Evolutionary conservation across 2,329 filamentous ascomycete genomes (phyloP).

Genomic region (Botrytis squamosa): DNA sequence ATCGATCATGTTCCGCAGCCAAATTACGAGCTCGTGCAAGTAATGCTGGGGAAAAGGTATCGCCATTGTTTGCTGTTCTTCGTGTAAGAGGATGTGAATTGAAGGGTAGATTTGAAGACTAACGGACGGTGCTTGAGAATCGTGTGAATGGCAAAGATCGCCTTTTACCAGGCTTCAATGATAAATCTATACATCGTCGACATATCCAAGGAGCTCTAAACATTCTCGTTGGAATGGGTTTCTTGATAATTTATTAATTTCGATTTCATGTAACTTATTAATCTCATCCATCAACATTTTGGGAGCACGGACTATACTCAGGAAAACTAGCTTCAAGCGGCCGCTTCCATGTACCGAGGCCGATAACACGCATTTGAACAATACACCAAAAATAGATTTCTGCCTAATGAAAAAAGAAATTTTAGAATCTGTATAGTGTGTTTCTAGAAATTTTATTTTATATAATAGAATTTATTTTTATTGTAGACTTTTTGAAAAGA

Average conservation of each 20-base stretch:
- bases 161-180: constrained; percentile 31
- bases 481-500: too few species aligned
- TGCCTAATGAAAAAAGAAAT: too few species aligned
- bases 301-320: background rate
- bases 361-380: too few species aligned
- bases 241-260: constrained; percentile 19
- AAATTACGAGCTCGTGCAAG: constrained; percentile 59
- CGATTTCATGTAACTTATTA: background rate
- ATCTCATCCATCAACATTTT: constrained; percentile 17
- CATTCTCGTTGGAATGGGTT: constrained; percentile 32
- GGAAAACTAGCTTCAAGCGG: background rate
- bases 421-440: too few species aligned
- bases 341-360: background rate
- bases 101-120: constrained; percentile 25
- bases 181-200: constrained; percentile 47
- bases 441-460: too few species aligned
- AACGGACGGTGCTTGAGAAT: constrained; percentile 47
- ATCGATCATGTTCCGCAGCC: constrained; percentile 55
- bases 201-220: constrained; percentile 52
- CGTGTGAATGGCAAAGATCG: constrained; percentile 37
- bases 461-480: too few species aligned
- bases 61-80: constrained; percentile 33
- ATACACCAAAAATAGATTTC: too few species aligned
- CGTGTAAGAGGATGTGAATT: constrained; percentile 24
- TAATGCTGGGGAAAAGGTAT: constrained; percentile 50